These are phyloP conservation scores for Fomitiporia mediterranea DNA, from an alignment of 1,284 basidiomycete species.

Conservation along the genomic window DNA sequence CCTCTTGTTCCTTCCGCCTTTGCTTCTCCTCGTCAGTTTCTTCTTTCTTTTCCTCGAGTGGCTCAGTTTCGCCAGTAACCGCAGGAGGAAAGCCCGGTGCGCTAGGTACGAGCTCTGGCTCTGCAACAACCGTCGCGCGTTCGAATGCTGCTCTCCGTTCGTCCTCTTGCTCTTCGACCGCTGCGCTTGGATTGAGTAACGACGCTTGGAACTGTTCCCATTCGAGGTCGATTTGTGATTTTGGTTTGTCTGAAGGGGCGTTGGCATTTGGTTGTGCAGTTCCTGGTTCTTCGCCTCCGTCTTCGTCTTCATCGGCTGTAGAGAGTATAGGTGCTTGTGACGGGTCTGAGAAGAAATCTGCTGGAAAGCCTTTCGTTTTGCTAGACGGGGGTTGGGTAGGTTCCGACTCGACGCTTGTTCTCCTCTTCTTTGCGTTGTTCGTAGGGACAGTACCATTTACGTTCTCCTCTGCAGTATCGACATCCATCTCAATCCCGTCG, in stretches of 20 bases:
- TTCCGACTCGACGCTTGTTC: constrained; percentile 11
- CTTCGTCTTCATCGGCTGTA: constrained; percentile 38
- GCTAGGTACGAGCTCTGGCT: constrained; percentile 49
- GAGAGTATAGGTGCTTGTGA: constrained; percentile 43
- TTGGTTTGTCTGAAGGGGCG: constrained; percentile 18
- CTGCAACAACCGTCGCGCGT: constrained; percentile 64
- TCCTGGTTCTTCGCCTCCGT: constrained; percentile 37
- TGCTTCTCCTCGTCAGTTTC: constrained; percentile 33
- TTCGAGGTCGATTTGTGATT: constrained; percentile 24
- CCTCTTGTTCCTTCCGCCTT: constrained; percentile 56
- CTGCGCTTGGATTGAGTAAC: constrained; percentile 34
- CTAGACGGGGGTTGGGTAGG: constrained; percentile 8
- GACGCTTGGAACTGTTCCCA: constrained; percentile 59
- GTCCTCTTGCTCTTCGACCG: constrained; percentile 26
- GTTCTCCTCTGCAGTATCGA: constrained; percentile 20
- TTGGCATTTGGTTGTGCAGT: constrained; percentile 22
- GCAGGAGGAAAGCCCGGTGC: constrained; percentile 50
- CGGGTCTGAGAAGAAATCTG: constrained; percentile 78
- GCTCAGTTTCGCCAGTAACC: constrained; percentile 25
- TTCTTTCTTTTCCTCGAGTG: constrained; percentile 24
- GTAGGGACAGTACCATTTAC: too few relatives aligned
- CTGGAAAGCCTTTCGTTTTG: constrained; percentile 42
- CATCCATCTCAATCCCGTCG: constrained; percentile 25
- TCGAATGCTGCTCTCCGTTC: constrained; percentile 49
- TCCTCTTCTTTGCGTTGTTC: constrained; percentile 16